Evolutionary conservation across 2,329 filamentous ascomycete species (phyloP).

Genomic region (Triangularia setosa): DNA sequence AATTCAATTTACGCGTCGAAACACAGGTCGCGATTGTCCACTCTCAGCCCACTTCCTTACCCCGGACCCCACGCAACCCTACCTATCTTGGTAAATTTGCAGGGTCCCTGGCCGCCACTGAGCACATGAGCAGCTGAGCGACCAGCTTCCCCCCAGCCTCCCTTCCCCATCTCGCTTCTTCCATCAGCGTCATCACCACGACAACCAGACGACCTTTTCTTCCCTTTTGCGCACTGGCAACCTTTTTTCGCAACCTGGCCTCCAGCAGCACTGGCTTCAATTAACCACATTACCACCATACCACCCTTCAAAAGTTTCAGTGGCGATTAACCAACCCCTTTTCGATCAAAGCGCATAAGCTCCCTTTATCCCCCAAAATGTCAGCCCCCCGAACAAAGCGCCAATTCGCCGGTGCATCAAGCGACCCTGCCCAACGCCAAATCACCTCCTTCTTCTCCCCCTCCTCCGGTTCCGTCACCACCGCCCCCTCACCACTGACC

Average conservation of each 20-base stretch:
- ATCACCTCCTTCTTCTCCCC: constrained; percentile 60
- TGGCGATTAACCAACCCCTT: background rate
- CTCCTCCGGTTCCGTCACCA: constrained; percentile 30
- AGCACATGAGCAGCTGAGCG: background rate
- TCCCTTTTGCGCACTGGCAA: background rate
- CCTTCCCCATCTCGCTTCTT: background rate
- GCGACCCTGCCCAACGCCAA: constrained; percentile 56
- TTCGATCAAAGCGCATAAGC: background rate
- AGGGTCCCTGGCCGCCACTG: background rate
- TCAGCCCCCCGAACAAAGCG: constrained; percentile 55
- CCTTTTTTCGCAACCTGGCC: background rate
- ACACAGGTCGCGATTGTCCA: constrained; percentile 22
- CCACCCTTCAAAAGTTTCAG: background rate
- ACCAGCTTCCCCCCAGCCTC: background rate
- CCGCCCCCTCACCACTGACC: constrained; percentile 26
- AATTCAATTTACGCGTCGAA: constrained; percentile 24
- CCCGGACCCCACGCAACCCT: constrained; percentile 2
- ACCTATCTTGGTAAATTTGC: background rate
- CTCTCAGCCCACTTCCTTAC: background rate
- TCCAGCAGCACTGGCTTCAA: background rate
- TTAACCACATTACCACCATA: background rate
- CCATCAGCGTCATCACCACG: background rate
- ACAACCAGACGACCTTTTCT: background rate
- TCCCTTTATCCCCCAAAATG: constrained; percentile 35
- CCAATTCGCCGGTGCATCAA: constrained; percentile 56